Conservation (phyloP, 306 rosid species). For the Vicia sativa region DNA sequence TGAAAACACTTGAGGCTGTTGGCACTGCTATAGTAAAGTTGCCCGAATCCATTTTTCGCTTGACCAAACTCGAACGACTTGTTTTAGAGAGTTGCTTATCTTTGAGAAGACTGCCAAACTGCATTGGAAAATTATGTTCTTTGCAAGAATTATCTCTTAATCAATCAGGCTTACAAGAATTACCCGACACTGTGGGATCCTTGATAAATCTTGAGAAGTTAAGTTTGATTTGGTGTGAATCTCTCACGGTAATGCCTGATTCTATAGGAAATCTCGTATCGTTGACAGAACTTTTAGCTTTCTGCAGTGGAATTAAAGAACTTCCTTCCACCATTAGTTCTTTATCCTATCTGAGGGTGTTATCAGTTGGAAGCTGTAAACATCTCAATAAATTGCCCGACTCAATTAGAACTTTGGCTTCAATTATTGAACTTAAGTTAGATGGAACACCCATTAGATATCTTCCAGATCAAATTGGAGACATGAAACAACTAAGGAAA, state of each 20-base stretch:
- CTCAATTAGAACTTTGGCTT: constrained; percentile 45
- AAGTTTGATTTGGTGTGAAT: constrained; percentile 46
- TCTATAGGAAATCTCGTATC: constrained; percentile 50
- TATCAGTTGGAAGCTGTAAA: constrained; percentile 46
- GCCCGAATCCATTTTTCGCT: constrained; percentile 55
- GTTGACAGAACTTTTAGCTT: constrained; percentile 37
- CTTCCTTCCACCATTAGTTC: constrained; percentile 61
- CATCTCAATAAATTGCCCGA: constrained; percentile 45
- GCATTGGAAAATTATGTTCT: constrained; percentile 54
- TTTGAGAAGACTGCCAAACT: constrained; percentile 50
- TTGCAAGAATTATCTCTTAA: constrained; percentile 54
- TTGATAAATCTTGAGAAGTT: constrained; percentile 62
- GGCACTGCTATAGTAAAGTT: constrained; percentile 48
- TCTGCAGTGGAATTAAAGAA: constrained; percentile 43
- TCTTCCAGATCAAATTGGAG: constrained; percentile 65
- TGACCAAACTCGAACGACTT: constrained; percentile 54
- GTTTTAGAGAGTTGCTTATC: constrained; percentile 40
- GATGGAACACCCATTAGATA: constrained; percentile 49
- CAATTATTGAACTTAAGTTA: constrained; percentile 51
- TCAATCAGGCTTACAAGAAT: constrained; percentile 46
- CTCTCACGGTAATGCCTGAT: constrained; percentile 54
- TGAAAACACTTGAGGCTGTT: constrained; percentile 51
- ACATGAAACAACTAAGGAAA: constrained; percentile 52
- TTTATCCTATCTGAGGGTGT: constrained; percentile 43
- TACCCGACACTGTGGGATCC: constrained; percentile 55